phyloP scores from a whole-genome alignment of 2,329 filamentous ascomycete genomes.

The Sporothrix mexicana region DNA sequence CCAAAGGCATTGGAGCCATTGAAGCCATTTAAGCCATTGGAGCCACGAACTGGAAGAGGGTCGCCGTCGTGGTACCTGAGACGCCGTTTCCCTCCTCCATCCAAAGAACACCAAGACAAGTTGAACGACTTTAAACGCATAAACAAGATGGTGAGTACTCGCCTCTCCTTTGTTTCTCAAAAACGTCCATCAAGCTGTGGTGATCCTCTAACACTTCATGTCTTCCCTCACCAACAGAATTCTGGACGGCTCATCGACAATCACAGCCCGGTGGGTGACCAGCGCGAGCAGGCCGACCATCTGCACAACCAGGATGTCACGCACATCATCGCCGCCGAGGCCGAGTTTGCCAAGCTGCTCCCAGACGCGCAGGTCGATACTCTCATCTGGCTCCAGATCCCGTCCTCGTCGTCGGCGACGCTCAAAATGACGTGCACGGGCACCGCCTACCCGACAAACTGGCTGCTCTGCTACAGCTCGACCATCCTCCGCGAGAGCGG shows the following conservation, averaged over 20 bases:
- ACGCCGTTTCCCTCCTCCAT: no score
- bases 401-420: background rate
- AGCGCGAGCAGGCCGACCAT: background rate
- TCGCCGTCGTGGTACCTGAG: background rate
- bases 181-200: no score
- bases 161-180: background rate
- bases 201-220: background rate
- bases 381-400: constrained; percentile 35
- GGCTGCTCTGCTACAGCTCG: constrained; percentile 36
- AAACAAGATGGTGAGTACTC: constrained; percentile 5
- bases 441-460: constrained; percentile 28
- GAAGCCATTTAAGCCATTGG: no score
- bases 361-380: constrained; percentile 34
- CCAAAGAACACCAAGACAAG: no score
- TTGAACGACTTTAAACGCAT: no score
- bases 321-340: constrained; percentile 35
- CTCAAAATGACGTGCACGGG: constrained; percentile 35
- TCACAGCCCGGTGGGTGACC: background rate
- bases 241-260: background rate
- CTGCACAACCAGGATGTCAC: constrained; percentile 32
- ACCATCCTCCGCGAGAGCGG: constrained; percentile 34
- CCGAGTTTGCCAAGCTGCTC: constrained; percentile 36
- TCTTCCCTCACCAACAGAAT: background rate
- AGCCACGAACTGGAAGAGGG: background rate
- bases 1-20: background rate